Evolutionary conservation across 140 eudicot genomes (phyloP).

Genomic region (Stevia rebaudiana): DNA sequence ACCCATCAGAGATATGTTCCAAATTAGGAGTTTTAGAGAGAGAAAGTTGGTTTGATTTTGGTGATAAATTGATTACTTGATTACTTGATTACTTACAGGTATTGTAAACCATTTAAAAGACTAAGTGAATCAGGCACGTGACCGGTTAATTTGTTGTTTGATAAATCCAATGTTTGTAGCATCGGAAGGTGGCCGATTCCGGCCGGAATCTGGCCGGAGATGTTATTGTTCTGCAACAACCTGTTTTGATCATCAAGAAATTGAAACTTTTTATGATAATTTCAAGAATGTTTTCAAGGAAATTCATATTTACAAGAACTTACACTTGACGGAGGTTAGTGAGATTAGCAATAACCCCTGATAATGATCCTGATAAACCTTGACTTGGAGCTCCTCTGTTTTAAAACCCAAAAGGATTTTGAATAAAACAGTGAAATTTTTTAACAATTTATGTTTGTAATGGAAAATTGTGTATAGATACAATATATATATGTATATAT

Average conservation of each 20-base stretch:
- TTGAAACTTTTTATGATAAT: neutral
- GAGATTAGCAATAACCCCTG: slow-evolving; percentile 66
- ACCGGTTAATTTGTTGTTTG: slow-evolving; percentile 66
- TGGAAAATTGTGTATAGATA: neutral
- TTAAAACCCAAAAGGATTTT: slow-evolving; percentile 14
- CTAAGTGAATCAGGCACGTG: slow-evolving; percentile 71
- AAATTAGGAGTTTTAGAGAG: slow-evolving; percentile 30
- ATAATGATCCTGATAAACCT: slow-evolving; percentile 76
- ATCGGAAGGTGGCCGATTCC: slow-evolving; percentile 63
- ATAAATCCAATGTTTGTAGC: slow-evolving; percentile 82
- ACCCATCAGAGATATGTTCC: slow-evolving; percentile 31
- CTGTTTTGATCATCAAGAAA: slow-evolving; percentile 26
- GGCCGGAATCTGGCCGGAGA: slow-evolving; percentile 69
- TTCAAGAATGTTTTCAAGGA: slow-evolving; percentile 5
- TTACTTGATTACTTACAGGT: slow-evolving; percentile 64
- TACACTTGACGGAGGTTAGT: slow-evolving; percentile 90
- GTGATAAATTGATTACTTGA: too few species aligned
- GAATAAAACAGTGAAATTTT: slow-evolving; percentile 15
- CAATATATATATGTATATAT: neutral
- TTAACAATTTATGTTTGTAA: neutral
- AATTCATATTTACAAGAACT: slow-evolving; percentile 24
- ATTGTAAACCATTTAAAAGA: slow-evolving; percentile 55
- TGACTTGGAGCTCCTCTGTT: slow-evolving; percentile 92
- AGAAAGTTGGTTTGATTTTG: slow-evolving; percentile 5
- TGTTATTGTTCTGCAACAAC: slow-evolving; percentile 80